These are phyloP conservation scores for Endoconidiophora laricicola DNA, from an alignment of 2,329 filamentous ascomycete genomes.

Conservation along the genomic window DNA sequence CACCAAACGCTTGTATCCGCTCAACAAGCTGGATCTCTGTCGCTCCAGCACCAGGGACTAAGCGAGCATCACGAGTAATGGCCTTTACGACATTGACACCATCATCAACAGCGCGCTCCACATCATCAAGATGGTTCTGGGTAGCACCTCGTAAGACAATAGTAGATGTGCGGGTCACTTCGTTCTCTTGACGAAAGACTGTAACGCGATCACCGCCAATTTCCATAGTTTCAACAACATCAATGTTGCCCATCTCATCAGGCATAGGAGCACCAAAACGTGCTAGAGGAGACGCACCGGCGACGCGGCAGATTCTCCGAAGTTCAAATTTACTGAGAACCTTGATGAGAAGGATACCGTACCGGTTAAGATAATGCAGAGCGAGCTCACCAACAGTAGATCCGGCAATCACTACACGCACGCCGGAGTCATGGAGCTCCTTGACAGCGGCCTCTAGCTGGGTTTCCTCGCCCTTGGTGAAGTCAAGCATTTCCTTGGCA, in stretches of 20 bases:
- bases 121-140: conserved; percentile 93
- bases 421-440: conserved; percentile 83
- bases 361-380: conserved; percentile 94
- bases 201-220: conserved; percentile 97
- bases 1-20: conserved; percentile 75
- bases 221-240: conserved; percentile 91
- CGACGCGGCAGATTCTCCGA: conserved; percentile 82
- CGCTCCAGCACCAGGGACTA: conserved; percentile 87
- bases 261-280: conserved; percentile 95
- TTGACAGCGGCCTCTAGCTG: conserved; percentile 87
- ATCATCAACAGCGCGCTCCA: conserved; percentile 93
- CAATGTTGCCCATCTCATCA: conserved; percentile 94
- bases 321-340: conserved; percentile 97
- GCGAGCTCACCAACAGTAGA: conserved; percentile 91
- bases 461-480: conserved; percentile 88
- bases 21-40: conserved; percentile 89
- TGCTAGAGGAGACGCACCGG: conserved; percentile 90
- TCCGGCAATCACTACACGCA: conserved; percentile 83
- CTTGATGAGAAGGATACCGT: conserved; percentile 89
- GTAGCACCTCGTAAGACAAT: conserved; percentile 89
- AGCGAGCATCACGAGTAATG: conserved; percentile 78
- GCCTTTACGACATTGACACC: conserved; percentile 98
- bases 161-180: conserved; percentile 81
- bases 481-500: conserved; percentile 96
- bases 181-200: conserved; percentile 92